Conservation (phyloP, 345 rosid genomes). For the Leavenworthia alabamica region DNA sequence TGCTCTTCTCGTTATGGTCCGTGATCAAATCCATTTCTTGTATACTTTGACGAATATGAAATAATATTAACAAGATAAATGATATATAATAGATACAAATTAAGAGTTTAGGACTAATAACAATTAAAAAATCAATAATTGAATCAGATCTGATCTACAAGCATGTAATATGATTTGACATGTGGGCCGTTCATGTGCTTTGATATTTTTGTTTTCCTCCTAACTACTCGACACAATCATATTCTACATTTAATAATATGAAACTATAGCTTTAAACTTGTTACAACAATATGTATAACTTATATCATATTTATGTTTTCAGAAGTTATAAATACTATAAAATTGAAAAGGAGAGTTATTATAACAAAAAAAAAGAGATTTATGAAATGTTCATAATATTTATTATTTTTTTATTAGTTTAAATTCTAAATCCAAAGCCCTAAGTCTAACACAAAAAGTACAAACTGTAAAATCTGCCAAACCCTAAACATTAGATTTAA, state of each 20-base stretch:
- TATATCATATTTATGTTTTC: background rate
- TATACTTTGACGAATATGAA: background rate
- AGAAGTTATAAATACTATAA: background rate
- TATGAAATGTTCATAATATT: background rate
- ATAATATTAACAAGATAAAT: slow-evolving; percentile 7
- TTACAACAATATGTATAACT: background rate
- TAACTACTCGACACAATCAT: slow-evolving; percentile 29
- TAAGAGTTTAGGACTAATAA: background rate
- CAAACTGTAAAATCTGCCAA: background rate
- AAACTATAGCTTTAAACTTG: background rate
- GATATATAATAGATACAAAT: background rate
- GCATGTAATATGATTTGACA: slow-evolving; percentile 29
- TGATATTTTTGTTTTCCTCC: slow-evolving; percentile 19
- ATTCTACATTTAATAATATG: slow-evolving; percentile 20
- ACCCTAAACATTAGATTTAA: background rate
- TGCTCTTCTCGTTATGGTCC: slow-evolving; percentile 30
- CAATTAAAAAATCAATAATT: background rate
- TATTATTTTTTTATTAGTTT: background rate
- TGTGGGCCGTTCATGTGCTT: slow-evolving; percentile 32
- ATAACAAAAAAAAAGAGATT: background rate
- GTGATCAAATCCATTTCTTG: slow-evolving; percentile 30
- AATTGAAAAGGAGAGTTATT: background rate
- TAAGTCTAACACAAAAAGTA: background rate
- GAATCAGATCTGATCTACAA: slow-evolving; percentile 36
- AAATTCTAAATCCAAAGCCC: background rate